A percentile compares a stretch with the other conserved stretches of the same genome.
Evolutionary conservation across 768 basidiomycete genomes (phyloP).

Genomic region (Mycena floridula): DNA sequence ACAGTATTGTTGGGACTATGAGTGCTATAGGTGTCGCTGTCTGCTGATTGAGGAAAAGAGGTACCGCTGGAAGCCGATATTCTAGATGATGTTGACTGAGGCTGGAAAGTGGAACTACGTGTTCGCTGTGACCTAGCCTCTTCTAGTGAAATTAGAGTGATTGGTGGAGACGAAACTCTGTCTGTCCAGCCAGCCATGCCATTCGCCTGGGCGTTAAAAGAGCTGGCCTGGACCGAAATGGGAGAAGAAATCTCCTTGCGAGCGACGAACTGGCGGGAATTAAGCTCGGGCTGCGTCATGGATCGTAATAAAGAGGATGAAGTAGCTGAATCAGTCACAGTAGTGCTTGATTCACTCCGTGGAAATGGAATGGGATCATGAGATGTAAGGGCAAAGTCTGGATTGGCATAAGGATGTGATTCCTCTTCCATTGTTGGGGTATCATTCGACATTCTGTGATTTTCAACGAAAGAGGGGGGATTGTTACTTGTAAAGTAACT

Average conservation of each 20-base stretch:
- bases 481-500: constrained; percentile 11
- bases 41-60: constrained; percentile 26
- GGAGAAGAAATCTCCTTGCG: constrained; percentile 55
- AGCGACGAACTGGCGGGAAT: constrained; percentile 29
- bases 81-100: constrained; percentile 21
- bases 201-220: constrained; percentile 21
- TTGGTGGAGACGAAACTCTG: constrained; percentile 37
- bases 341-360: constrained; percentile 47
- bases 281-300: constrained; percentile 19
- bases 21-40: constrained; percentile 16
- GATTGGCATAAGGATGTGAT: constrained; percentile 78
- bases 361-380: constrained; percentile 23
- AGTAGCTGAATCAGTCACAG: constrained; percentile 37
- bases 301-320: constrained; percentile 12
- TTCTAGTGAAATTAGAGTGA: constrained; percentile 69
- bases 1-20: constrained; percentile 15
- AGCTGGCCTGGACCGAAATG: constrained; percentile 31
- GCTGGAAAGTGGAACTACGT: constrained; percentile 40
- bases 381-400: constrained; percentile 48
- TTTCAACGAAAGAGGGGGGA: constrained; percentile 7
- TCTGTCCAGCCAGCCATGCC: constrained; percentile 49
- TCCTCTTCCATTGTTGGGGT: constrained; percentile 26
- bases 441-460: constrained; percentile 10
- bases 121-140: constrained; percentile 72
- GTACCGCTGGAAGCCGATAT: constrained; percentile 18